Evolutionary conservation across 2,329 filamentous ascomycete species (phyloP).

Genomic region (Coniochaeta sp.): DNA sequence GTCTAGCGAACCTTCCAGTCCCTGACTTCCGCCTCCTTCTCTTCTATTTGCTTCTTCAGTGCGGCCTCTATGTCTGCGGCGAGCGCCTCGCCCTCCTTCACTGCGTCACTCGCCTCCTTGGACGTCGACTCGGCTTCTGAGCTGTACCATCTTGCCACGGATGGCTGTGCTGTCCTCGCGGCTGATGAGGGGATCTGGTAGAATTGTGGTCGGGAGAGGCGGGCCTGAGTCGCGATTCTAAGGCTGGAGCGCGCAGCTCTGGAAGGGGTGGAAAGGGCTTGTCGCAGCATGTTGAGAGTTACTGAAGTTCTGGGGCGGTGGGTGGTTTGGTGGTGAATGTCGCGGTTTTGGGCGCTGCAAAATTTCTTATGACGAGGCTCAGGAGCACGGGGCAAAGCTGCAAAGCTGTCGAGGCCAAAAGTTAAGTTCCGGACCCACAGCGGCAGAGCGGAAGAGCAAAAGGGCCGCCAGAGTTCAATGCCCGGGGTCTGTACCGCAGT

Average conservation of each 20-base stretch:
- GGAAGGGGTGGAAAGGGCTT: slow-evolving; percentile 34
- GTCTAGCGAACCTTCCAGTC: slow-evolving; percentile 71
- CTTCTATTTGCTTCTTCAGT: slow-evolving; percentile 44
- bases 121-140: slow-evolving; percentile 30
- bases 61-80: slow-evolving; percentile 30
- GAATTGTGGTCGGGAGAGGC: slow-evolving; percentile 28
- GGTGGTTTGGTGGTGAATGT: neutral
- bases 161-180: slow-evolving; percentile 22
- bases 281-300: slow-evolving; percentile 33
- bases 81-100: slow-evolving; percentile 18
- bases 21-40: slow-evolving; percentile 46
- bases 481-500: too few species aligned
- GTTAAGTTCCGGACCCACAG: neutral
- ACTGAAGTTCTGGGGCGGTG: neutral
- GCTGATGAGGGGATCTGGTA: slow-evolving; percentile 24
- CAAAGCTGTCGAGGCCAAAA: neutral
- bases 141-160: slow-evolving; percentile 41
- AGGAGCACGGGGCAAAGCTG: too few species aligned
- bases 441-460: neutral
- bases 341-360: neutral
- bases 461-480: neutral
- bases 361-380: slow-evolving; percentile 2
- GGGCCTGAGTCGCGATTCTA: slow-evolving; percentile 25
- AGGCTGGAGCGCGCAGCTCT: slow-evolving; percentile 35
- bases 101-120: slow-evolving; percentile 19